Conservation (phyloP, 108 stramenopile genomes). For the Cyclotella atomus region DNA sequence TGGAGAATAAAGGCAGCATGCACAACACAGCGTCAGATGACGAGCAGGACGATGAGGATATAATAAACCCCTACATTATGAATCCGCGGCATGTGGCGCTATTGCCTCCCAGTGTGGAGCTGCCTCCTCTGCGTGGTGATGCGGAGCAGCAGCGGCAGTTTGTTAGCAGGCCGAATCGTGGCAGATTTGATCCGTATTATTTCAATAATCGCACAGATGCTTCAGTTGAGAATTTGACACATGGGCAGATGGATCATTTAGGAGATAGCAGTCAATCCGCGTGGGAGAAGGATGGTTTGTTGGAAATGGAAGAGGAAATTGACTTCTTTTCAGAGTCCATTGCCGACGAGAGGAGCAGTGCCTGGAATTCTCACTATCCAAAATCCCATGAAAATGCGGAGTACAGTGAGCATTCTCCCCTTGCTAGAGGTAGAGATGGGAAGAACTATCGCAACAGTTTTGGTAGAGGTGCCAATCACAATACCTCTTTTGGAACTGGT, state of each 20-base stretch:
- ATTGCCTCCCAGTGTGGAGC: constrained; percentile 30
- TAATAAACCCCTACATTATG: neutral
- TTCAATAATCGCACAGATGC: too few relatives aligned
- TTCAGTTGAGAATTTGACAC: neutral
- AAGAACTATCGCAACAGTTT: too few relatives aligned
- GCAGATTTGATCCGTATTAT: constrained; percentile 47
- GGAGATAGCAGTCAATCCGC: too few relatives aligned
- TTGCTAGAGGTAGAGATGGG: too few relatives aligned
- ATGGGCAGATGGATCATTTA: neutral
- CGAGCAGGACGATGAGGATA: neutral
- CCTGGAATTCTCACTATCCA: neutral
- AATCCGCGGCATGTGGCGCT: constrained; percentile 20
- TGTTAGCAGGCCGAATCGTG: neutral
- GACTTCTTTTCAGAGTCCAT: constrained; percentile 12
- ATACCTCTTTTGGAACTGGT: too few relatives aligned
- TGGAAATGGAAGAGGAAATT: constrained; percentile 37
- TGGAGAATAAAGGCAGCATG: neutral
- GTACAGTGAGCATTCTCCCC: too few relatives aligned
- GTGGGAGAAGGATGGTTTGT: neutral
- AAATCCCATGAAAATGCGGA: neutral
- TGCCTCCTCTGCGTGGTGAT: neutral
- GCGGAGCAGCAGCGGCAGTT: constrained; percentile 2
- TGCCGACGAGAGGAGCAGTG: neutral
- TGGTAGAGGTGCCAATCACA: too few relatives aligned
- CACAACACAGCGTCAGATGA: neutral